phyloP scores from a whole-genome alignment of 2,329 filamentous ascomycete genomes.

The Scorias spongiosa region DNA sequence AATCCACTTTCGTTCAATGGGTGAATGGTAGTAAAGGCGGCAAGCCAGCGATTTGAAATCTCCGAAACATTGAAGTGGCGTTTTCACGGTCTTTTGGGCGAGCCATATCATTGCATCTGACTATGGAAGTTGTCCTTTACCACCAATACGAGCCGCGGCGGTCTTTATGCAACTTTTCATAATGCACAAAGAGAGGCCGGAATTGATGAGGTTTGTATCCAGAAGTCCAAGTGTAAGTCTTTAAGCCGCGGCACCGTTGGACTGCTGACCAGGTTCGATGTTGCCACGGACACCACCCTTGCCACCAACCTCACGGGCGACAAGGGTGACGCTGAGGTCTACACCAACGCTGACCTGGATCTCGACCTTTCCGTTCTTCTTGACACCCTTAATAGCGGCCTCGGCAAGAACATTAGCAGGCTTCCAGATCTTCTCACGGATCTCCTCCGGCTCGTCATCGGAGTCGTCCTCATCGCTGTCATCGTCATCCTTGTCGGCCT shows the following conservation, averaged over 20 bases:
- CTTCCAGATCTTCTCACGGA: conserved; percentile 85
- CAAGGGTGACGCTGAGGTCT: conserved; percentile 66
- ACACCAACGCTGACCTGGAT: conserved; percentile 76
- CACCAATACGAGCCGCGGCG: too few relatives aligned
- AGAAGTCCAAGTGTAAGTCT: not conserved
- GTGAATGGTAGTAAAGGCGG: too few relatives aligned
- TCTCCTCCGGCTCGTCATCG: conserved; percentile 74
- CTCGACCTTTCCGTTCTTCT: conserved; percentile 84
- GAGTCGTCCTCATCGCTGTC: conserved; percentile 41
- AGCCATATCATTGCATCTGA: too few relatives aligned
- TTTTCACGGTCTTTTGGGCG: too few relatives aligned
- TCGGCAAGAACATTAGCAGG: conserved; percentile 70
- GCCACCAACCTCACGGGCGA: conserved; percentile 70
- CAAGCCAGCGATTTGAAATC: too few relatives aligned
- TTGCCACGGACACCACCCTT: conserved; percentile 67
- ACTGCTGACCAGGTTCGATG: conserved; percentile 22
- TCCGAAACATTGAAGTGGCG: too few relatives aligned
- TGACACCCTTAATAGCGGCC: conserved; percentile 65
- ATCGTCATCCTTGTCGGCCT: conserved; percentile 43
- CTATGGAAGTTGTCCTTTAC: too few relatives aligned
- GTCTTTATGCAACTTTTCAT: too few relatives aligned
- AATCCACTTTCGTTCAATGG: too few relatives aligned
- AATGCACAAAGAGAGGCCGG: too few relatives aligned
- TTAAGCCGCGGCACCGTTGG: not conserved
- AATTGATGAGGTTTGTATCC: too few relatives aligned